Percentiles rank a stretch among this genome's conserved stretches.
Conservation (phyloP, 495 filamentous ascomycete genomes). For the Aspergillus sclerotiicarbonarius region DNA sequence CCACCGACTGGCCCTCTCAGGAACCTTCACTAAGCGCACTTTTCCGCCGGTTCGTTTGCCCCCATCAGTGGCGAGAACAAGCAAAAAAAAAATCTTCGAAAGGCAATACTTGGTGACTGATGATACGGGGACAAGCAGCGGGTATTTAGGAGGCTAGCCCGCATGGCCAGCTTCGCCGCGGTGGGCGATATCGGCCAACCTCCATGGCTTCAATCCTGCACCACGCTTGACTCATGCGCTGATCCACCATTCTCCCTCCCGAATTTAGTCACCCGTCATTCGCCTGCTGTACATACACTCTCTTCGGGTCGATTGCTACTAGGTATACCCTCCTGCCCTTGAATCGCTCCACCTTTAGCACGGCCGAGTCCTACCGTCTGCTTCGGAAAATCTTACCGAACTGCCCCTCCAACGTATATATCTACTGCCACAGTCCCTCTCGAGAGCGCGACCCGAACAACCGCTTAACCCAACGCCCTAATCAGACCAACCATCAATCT, state of each 20-base stretch:
- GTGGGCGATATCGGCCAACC: slow-evolving; percentile 24
- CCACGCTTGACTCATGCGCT: slow-evolving; percentile 10
- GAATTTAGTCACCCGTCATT: background rate
- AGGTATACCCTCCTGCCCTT: slow-evolving; percentile 4
- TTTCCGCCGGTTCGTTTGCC: slow-evolving; percentile 9
- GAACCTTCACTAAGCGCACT: slow-evolving; percentile 17
- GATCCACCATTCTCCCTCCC: slow-evolving; percentile 4
- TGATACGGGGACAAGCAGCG: background rate
- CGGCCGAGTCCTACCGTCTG: background rate
- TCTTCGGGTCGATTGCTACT: background rate
- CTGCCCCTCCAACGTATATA: background rate
- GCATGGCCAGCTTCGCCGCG: background rate
- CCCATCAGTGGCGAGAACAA: slow-evolving; percentile 9
- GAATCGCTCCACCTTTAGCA: slow-evolving; percentile 1
- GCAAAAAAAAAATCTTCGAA: slow-evolving; percentile 14
- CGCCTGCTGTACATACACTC: background rate
- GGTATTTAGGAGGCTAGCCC: background rate
- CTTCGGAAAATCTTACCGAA: background rate
- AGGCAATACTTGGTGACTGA: too few species aligned
- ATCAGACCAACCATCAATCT: background rate
- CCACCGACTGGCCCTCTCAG: slow-evolving; percentile 10
- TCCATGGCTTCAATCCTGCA: slow-evolving; percentile 1
- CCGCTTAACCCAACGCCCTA: background rate
- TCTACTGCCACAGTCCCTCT: background rate
- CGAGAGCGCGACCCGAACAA: background rate